Base-by-base conservation (phyloP, 768 basidiomycete species). In the Auricularia sp. region DNA sequence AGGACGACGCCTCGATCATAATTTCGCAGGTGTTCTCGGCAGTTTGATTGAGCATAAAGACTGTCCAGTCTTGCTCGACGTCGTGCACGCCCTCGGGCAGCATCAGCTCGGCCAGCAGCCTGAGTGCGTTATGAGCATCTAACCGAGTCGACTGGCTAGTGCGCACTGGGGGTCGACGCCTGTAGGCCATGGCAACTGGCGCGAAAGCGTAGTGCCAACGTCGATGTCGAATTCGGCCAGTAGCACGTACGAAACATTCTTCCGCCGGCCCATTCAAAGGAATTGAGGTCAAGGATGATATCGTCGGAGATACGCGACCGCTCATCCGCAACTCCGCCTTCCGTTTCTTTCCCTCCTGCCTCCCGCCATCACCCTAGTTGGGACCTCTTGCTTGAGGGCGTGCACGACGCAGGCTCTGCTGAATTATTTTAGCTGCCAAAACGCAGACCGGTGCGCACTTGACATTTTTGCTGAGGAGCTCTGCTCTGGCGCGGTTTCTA, bases 211-310 rank as follows among this genome's bases (percentile, higher is more conserved):
- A 2, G 95, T 91, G 39, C 97, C 97, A 65, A 90, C 85, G 72
- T 93, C 88, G 68, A 99, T 98, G 79, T 99, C 92, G 78, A 99
- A 99, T 75, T 98, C 97, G n/a, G 97, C 97, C 63, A 98, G 84
- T 61, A 99, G 81, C 66, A 97, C 89, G 77, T 95, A 98, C 21
- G 94, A 92, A 56, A 76, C 77, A 45, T 75, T 59, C 29, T 35
- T 59, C 29, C 56, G 56, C 11, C 56, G 56, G 16, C 56, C 56
- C 56, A 59, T 59, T 14, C 39, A 42, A 42, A 42, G 39, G 39
- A 14, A 42, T 42, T 14, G 39, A 7, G 39, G 13, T 8, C 7
- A 7, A 14, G 13, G 39, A 42, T 42, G 39, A 42, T 42, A 42
- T 42, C 39, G 39, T 42, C 39, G 39, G 39, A 42, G 39, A 42